A percentile compares a stretch with the other conserved stretches of the same genome.
Conservation (phyloP, 2,329 filamentous ascomycete genomes). For the Alternaria longipes region DNA sequence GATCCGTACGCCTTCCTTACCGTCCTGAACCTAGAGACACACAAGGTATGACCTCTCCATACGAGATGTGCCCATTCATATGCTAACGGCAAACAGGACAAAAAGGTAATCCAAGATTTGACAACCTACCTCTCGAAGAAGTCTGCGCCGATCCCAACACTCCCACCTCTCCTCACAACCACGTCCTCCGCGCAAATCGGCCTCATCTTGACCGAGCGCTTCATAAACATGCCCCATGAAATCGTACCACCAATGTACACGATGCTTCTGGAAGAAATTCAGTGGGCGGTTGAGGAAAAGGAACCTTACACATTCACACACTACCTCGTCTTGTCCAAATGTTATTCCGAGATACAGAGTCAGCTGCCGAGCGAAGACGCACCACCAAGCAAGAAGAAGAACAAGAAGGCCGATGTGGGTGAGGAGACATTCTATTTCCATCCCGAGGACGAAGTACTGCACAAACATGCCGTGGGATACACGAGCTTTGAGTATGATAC, state of each 20-base stretch:
- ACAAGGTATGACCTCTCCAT: slow-evolving; percentile 59
- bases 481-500: slow-evolving; percentile 82
- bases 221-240: slow-evolving; percentile 97
- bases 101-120: slow-evolving; percentile 75
- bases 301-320: slow-evolving; percentile 94
- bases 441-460: slow-evolving; percentile 89
- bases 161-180: slow-evolving; percentile 50
- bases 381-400: slow-evolving; percentile 55
- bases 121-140: slow-evolving; percentile 72
- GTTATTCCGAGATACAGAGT: slow-evolving; percentile 88
- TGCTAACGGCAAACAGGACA: slow-evolving; percentile 59
- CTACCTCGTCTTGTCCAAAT: slow-evolving; percentile 90
- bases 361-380: slow-evolving; percentile 67
- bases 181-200: slow-evolving; percentile 69
- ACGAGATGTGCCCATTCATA: too few relatives aligned
- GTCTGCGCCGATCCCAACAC: slow-evolving; percentile 61
- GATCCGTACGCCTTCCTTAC: slow-evolving; percentile 95
- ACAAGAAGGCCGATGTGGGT: slow-evolving; percentile 45
- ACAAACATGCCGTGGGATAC: slow-evolving; percentile 75
- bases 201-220: slow-evolving; percentile 86
- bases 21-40: slow-evolving; percentile 81
- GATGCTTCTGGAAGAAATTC: slow-evolving; percentile 92
- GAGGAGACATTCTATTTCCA: slow-evolving; percentile 87
- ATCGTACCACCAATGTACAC: slow-evolving; percentile 92
- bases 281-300: slow-evolving; percentile 85